Conservation (phyloP, 352 stramenopile genomes). For the Phytophthora cactorum region DNA sequence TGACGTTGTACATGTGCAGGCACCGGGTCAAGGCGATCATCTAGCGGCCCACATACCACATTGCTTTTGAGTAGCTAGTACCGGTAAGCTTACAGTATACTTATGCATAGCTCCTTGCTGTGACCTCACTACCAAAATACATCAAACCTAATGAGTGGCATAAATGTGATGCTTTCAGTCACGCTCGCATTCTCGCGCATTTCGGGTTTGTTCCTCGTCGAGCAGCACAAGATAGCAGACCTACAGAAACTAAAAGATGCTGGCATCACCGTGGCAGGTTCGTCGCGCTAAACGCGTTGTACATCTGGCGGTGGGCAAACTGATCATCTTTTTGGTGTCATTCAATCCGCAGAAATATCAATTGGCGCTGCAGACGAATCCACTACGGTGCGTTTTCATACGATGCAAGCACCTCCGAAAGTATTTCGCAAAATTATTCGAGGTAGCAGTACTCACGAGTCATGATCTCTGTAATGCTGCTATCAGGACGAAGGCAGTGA, state of each 20-base stretch:
- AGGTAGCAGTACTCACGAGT: not conserved
- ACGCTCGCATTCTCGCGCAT: conserved; percentile 19
- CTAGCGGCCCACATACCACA: not conserved
- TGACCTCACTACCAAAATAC: conserved; percentile 3
- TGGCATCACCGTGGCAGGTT: conserved; percentile 48
- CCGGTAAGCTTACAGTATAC: too few species aligned
- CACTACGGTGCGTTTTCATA: conserved; percentile 45
- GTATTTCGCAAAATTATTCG: not conserved
- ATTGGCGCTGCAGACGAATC: conserved; percentile 54
- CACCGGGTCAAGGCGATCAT: conserved; percentile 26
- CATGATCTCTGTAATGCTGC: not conserved
- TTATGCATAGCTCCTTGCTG: too few species aligned
- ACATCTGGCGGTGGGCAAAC: not conserved
- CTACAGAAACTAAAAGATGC: conserved; percentile 10
- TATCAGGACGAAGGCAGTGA: conserved; percentile 70
- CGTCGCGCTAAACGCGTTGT: not conserved
- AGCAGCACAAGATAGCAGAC: not conserved
- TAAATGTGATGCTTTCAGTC: conserved; percentile 24
- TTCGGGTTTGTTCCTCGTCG: conserved; percentile 7
- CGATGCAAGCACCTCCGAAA: too few species aligned
- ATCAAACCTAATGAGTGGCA: conserved; percentile 19
- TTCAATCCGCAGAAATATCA: conserved; percentile 58
- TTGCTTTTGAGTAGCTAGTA: not conserved
- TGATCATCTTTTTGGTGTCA: not conserved
- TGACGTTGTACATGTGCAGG: conserved; percentile 13